Percentiles rank a stretch among this genome's conserved stretches.
Conservation (phyloP, 805 yeast species). For the Spencermartinsiella europaea region DNA sequence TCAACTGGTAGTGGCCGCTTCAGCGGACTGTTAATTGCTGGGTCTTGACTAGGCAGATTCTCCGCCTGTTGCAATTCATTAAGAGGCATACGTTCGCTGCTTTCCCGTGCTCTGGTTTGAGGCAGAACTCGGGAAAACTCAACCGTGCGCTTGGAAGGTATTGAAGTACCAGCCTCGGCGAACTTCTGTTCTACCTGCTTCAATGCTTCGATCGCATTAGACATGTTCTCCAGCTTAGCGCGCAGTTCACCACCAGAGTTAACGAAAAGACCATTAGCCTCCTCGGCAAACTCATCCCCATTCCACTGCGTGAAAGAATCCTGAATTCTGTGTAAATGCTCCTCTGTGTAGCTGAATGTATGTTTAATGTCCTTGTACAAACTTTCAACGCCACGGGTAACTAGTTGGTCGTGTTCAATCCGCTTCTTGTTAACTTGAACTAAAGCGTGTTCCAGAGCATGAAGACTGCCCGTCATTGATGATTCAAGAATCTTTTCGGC, state of each 20-base stretch:
- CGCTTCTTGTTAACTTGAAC: background rate
- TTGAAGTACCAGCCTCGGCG: background rate
- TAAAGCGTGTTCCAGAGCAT: background rate
- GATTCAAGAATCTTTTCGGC: background rate
- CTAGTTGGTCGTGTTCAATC: background rate
- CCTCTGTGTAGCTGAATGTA: constrained; percentile 1
- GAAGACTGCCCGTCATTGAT: background rate
- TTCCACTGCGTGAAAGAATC: background rate
- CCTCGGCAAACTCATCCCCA: background rate
- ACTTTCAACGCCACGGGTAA: background rate
- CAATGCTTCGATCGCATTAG: background rate
- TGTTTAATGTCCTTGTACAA: constrained; percentile 2
- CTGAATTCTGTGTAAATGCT: background rate
- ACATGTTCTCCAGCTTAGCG: background rate
- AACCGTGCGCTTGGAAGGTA: constrained; percentile 8
- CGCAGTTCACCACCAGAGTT: background rate
- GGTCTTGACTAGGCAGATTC: background rate
- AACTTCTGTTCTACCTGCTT: background rate
- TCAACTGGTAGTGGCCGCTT: background rate
- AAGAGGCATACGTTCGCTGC: constrained; percentile 5
- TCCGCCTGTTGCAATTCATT: constrained; percentile 3
- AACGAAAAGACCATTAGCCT: background rate
- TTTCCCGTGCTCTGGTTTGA: constrained; percentile 8
- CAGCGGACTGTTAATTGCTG: background rate
- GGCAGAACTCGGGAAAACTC: constrained; percentile 15